Base-by-base conservation (phyloP, 1,284 basidiomycete genomes). In the Ustilago loliicola region DNA sequence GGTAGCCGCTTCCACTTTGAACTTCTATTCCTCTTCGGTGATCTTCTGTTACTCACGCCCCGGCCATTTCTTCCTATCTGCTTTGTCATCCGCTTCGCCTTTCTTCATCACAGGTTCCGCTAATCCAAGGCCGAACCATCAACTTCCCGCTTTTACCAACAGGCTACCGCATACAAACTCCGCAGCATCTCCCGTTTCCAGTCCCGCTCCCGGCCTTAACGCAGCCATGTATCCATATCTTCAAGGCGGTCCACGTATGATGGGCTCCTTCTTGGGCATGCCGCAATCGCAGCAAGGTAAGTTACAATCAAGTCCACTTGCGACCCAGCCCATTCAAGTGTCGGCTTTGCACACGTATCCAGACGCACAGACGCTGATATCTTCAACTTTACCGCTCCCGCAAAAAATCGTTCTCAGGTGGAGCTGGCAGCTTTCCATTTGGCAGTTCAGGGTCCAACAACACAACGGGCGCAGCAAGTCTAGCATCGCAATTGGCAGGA, bases 191-290 rank as follows among this genome's bases (percentile, higher is more conserved):
- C 61, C 65, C 29, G 54, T 61, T 59, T 55, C 57, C 32, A 71
- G 73, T 67, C 73, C 73, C 23, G 68, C 47, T 25, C 48, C 61
- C 2, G 59, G 45, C 29, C 47, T 58, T 47, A 66, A 60, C 68
- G 64, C 64, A 63, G 42, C 47, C 61, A 79, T 79, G 77, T 79
- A 75, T 65, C 77, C 77, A 52, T 79, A 79, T 57, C 67, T 79
- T 11, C 77, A 79, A 63, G 77, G 72, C 38, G 77, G 72, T n/a
- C 77, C 77, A 27, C 72, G 77, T 17, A 79, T 79, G 72, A 75
- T 79, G 77, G 72, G 72, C 27, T 75, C 72, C 25, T 79, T 72
- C 51, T 66, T 70, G 30, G 72, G 69, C 42, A 78, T 78, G 76
- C 70, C 76, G n/a, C 76, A 78, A 32, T 75, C 72, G 10, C 77